Evolutionary conservation across 441 rosid species (phyloP).

Genomic region (Gossypium davidsonii): DNA sequence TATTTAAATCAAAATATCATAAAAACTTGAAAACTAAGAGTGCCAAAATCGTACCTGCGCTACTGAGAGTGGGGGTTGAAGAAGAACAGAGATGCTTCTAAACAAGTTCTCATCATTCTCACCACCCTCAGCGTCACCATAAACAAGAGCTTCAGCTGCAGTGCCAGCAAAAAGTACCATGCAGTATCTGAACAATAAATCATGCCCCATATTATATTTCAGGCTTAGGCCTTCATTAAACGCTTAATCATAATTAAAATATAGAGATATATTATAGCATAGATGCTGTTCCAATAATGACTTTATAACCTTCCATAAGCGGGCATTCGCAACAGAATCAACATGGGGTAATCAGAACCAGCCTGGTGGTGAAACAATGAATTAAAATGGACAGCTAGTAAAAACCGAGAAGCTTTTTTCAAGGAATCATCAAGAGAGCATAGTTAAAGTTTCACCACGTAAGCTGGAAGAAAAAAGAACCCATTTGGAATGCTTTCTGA

Average conservation of each 20-base stretch:
- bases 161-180: slow-evolving; percentile 95
- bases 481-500: not conserved
- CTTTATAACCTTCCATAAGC: not conserved
- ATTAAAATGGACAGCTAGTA: not conserved
- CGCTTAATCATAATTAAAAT: not conserved
- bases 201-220: slow-evolving; percentile 10
- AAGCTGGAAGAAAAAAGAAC: not conserved
- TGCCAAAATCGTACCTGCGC: slow-evolving; percentile 45
- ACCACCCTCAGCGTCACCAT: slow-evolving; percentile 92
- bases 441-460: not conserved
- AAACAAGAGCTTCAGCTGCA: slow-evolving; percentile 90
- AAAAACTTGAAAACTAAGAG: not conserved
- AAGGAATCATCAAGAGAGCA: not conserved
- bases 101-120: slow-evolving; percentile 93
- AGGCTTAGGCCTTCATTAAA: not conserved
- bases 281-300: not conserved
- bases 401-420: not conserved
- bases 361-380: not conserved
- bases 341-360: not conserved
- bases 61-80: slow-evolving; percentile 72
- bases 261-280: not conserved
- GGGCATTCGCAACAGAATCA: not conserved
- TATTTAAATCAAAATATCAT: not conserved
- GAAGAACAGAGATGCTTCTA: slow-evolving; percentile 71
- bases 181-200: slow-evolving; percentile 53